Evolutionary conservation across 345 rosid genomes (phyloP), one percentile per base, ranked within the genome.

Genomic region (Eucalyptus polybractea): DNA sequence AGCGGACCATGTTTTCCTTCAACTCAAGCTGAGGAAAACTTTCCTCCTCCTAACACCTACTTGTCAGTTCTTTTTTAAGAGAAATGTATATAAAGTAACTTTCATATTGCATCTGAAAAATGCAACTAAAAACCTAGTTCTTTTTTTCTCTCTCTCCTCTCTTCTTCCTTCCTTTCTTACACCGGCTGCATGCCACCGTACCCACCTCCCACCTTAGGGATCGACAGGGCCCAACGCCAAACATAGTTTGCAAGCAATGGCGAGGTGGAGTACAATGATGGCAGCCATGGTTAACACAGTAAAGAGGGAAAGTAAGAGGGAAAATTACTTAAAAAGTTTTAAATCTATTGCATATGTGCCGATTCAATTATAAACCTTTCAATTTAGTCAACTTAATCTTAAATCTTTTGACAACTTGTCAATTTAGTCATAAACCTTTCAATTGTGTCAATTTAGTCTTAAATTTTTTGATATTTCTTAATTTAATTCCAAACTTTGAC

Each of bases 271-370:
- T 33, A n/a, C 10, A 5, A 3, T 65, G 76, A 33, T 65, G 76
- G 19, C 10, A n/a, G 40, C 21, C 37, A 65, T n/a, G 76, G 76
- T 15, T 65, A 11, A 65, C 4, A n/a, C 11, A 31, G 2, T n/a
- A n/a, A 15, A 65, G 37, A 65, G 40, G 8, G 37, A 65, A 14
- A 65, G 76, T 6, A 62, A 27, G 16, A 60, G 31, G 31, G 69
- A 27, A 69, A 69, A 69, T 69, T 69, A 16, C 33, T 33, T 6
- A 33, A 33, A 69, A 69, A 31, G 2, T 17, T 33, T 5, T 2
- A 69, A 5, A 33, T 9, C 1, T 8, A 7, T 9, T 33, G 4
- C 6, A 16, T 69, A 7, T 1, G 3, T 67, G 2, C 2, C 13
- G 3, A 69, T 33, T 33, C 24, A 31, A 17, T 17, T 33, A 7